A percentile compares a stretch with the other conserved stretches of the same genome.
These are phyloP conservation scores for Onygenales sp. DNA, from an alignment of 2,329 filamentous ascomycete species.

Conservation along the genomic window DNA sequence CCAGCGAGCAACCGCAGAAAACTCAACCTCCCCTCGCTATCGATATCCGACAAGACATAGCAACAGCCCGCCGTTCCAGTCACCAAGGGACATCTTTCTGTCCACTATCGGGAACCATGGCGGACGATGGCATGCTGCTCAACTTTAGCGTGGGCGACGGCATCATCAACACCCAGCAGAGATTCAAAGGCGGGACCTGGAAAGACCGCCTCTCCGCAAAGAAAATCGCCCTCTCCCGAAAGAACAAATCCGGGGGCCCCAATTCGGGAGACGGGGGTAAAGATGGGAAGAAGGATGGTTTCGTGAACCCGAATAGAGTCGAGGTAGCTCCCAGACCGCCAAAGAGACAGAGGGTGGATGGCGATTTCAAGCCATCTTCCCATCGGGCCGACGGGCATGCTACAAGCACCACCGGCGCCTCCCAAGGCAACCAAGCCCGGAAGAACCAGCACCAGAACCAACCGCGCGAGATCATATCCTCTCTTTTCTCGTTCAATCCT, in stretches of 20 bases:
- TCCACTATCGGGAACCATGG: slow-evolving; percentile 48
- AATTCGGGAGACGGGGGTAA: slow-evolving; percentile 7
- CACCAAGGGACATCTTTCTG: background rate
- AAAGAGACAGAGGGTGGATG: slow-evolving; percentile 32
- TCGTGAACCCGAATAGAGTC: slow-evolving; percentile 25
- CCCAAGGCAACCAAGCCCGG: slow-evolving; percentile 2
- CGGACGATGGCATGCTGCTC: slow-evolving; percentile 87
- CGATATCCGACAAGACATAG: too few species aligned
- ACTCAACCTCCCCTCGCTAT: too few species aligned
- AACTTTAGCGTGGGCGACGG: slow-evolving; percentile 75
- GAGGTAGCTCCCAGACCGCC: slow-evolving; percentile 19
- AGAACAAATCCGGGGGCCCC: slow-evolving; percentile 27
- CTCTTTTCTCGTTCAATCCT: slow-evolving; percentile 87
- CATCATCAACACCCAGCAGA: slow-evolving; percentile 50
- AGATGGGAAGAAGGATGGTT: background rate
- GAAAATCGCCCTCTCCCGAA: slow-evolving; percentile 50
- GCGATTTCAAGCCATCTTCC: slow-evolving; percentile 24
- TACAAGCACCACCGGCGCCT: slow-evolving; percentile 5
- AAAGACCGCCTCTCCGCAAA: slow-evolving; percentile 76
- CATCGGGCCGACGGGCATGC: background rate
- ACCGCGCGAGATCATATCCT: slow-evolving; percentile 66
- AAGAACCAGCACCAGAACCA: slow-evolving; percentile 18
- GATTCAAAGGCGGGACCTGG: slow-evolving; percentile 87
- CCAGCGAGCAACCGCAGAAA: background rate
- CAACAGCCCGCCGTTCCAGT: background rate